Evolutionary conservation across 2,329 filamentous ascomycete genomes (phyloP).

Genomic region (Cytospora piceicola): DNA sequence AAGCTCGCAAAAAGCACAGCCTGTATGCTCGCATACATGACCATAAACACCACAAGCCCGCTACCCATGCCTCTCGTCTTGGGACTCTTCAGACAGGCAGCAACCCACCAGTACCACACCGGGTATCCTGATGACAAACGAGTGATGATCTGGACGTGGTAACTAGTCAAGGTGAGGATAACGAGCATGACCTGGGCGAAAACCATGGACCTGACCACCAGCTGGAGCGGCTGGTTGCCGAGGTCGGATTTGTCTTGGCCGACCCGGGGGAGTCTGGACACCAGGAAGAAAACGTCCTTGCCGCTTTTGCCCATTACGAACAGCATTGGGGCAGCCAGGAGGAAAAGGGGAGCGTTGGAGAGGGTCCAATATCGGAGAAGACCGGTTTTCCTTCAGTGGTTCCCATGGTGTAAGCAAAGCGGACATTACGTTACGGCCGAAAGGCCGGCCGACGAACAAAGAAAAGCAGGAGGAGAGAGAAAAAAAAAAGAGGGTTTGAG

Average conservation of each 20-base stretch:
- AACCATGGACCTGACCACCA: slow-evolving; percentile 62
- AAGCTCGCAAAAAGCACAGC: slow-evolving; percentile 86
- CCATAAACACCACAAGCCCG: slow-evolving; percentile 65
- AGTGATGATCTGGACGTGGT: slow-evolving; percentile 94
- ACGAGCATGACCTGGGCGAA: slow-evolving; percentile 74
- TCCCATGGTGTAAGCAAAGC: slow-evolving; percentile 13
- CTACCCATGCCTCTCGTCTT: slow-evolving; percentile 35
- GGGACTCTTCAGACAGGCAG: slow-evolving; percentile 48
- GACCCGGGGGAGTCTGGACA: slow-evolving; percentile 6
- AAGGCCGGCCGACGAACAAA: slow-evolving; percentile 6
- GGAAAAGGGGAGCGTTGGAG: slow-evolving; percentile 84
- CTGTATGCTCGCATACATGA: slow-evolving; percentile 84
- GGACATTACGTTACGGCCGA: slow-evolving; percentile 1
- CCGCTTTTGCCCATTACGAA: slow-evolving; percentile 68
- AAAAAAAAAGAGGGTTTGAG: neutral
- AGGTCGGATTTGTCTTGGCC: neutral
- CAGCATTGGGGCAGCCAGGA: slow-evolving; percentile 80
- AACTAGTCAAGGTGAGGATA: slow-evolving; percentile 72
- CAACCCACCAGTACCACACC: slow-evolving; percentile 85
- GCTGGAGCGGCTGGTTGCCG: slow-evolving; percentile 28
- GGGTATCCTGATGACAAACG: slow-evolving; percentile 87
- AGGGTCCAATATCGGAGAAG: slow-evolving; percentile 89
- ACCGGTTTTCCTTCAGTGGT: slow-evolving; percentile 72
- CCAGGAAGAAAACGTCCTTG: slow-evolving; percentile 41
- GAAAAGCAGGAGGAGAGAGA: neutral